Conservation (phyloP, 768 basidiomycete genomes). For the Tulasnella sp. region DNA sequence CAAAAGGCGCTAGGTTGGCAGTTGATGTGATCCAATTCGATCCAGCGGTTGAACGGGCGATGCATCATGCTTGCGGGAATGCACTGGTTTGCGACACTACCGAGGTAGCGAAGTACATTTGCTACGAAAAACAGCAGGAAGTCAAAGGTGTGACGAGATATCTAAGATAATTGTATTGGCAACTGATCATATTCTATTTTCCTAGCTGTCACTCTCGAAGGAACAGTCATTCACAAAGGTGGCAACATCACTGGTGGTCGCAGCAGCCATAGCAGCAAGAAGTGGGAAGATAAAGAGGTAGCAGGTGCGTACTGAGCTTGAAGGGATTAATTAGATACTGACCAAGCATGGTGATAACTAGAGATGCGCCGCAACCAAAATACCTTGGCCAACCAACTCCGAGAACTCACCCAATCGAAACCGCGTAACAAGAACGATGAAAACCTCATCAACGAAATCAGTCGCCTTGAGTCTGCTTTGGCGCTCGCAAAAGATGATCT, state of each 20-base stretch:
- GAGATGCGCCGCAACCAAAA: conserved; percentile 54
- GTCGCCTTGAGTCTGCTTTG: conserved; percentile 63
- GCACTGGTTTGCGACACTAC: conserved; percentile 91
- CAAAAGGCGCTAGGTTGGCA: conserved; percentile 72
- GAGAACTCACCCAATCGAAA: conserved; percentile 72
- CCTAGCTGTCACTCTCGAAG: conserved; percentile 87
- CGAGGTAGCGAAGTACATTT: conserved; percentile 81
- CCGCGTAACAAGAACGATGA: conserved; percentile 80
- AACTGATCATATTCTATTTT: background rate
- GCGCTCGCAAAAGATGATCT: conserved; percentile 71
- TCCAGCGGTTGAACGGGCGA: conserved; percentile 77
- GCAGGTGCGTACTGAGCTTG: conserved; percentile 40
- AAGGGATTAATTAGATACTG: background rate
- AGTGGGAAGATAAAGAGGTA: conserved; percentile 91
- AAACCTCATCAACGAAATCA: conserved; percentile 57
- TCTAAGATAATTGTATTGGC: background rate
- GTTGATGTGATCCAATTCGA: conserved; percentile 78
- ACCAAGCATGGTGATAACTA: conserved; percentile 16
- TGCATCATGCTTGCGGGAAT: conserved; percentile 94
- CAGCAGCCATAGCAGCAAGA: conserved; percentile 65
- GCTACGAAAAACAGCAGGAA: conserved; percentile 90
- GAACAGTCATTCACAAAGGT: conserved; percentile 94
- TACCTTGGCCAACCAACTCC: conserved; percentile 54
- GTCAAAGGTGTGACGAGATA: conserved; percentile 62
- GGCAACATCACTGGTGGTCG: conserved; percentile 93